Conservation (phyloP, 2,329 filamentous ascomycete species). For the Trichophyton rubrum region DNA sequence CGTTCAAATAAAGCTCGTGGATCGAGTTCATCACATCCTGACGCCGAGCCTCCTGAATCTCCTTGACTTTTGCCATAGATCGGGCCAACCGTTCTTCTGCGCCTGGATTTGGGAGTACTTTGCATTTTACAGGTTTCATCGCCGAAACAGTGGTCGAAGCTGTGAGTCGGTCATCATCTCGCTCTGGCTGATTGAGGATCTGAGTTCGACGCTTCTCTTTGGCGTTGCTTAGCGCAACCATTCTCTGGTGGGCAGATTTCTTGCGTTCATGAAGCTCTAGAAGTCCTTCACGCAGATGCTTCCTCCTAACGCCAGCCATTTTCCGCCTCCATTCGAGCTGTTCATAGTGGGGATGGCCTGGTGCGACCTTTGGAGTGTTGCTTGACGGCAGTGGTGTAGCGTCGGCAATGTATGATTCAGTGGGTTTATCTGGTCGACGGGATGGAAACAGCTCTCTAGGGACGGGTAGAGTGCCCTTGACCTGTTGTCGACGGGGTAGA, state of each 20-base stretch:
- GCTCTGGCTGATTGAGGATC: slow-evolving; percentile 51
- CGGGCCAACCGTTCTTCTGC: slow-evolving; percentile 45
- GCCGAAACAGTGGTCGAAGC: slow-evolving; percentile 50
- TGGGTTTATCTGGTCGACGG: slow-evolving; percentile 49
- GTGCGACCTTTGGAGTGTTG: slow-evolving; percentile 20
- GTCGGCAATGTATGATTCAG: slow-evolving; percentile 46
- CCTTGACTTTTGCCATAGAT: slow-evolving; percentile 27
- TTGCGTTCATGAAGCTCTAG: slow-evolving; percentile 57
- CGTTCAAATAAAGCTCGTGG: slow-evolving; percentile 81
- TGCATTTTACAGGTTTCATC: slow-evolving; percentile 38
- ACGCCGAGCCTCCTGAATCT: slow-evolving; percentile 40
- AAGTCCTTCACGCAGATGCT: slow-evolving; percentile 61
- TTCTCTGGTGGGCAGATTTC: slow-evolving; percentile 28
- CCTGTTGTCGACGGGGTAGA: slow-evolving; percentile 33
- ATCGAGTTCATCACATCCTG: slow-evolving; percentile 56
- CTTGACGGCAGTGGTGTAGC: slow-evolving; percentile 44
- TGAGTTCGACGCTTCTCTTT: slow-evolving; percentile 41
- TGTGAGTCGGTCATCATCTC: slow-evolving; percentile 65
- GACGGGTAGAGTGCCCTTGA: slow-evolving; percentile 71
- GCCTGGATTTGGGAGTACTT: slow-evolving; percentile 48
- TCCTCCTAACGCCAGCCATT: slow-evolving; percentile 59
- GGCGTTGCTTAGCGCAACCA: slow-evolving; percentile 31
- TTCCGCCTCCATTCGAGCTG: slow-evolving; percentile 54
- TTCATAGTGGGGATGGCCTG: slow-evolving; percentile 34
- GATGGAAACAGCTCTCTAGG: slow-evolving; percentile 67